Evolutionary conservation across 164 flowering plant species (phyloP), one percentile per base, ranked within the genome.

Genomic region (Dillenia turbinata): DNA sequence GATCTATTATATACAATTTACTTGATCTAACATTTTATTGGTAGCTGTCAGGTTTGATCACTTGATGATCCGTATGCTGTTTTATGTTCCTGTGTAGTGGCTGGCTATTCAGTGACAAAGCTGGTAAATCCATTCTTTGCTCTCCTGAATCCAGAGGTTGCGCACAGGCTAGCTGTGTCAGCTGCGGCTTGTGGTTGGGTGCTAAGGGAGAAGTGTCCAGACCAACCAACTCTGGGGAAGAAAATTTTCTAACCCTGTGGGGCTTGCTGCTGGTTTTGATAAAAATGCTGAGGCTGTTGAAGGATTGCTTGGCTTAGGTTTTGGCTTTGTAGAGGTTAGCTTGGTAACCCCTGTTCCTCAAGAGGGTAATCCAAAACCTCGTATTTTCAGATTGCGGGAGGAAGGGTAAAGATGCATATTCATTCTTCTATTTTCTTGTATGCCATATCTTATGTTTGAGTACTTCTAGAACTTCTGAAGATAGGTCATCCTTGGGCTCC

Each of bases 271-370:
- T 73, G 99, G 97, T 44, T 92, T 89, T 72, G 99, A 95, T 80
- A 95, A 95, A 78, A 88, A 95, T 84, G 99, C 99, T n/a, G 97
- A 84, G 78, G 99, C 99, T 64, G 82, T 92, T 72, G 99, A 95
- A 59, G 96, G 97, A 16, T 75, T 95, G 62, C 83, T 95, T 57
- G 97, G 86, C 12, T 59, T 92, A 57, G 99, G 99, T 24, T 95
- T 89, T 87, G 97, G 99, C 57, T 95, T 95, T 71, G 88, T 95
- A 14, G 99, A 95, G 77, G 96, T 90, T 78, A 97, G 99, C 49
- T 95, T 97, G 19, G 99, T 95, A 15, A 95, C 96, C 17, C 99
- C 99, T 63, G 75, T 85, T 57, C 97, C 99, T 44, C 99, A 95
- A 62, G 99, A 90, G 73, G 99, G 99, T 40, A 92, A 92, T 78